Evolutionary conservation across 176 grass and related monocot species (phyloP), one percentile per base, ranked within the genome.

Genomic region (Neostapfia colusana): DNA sequence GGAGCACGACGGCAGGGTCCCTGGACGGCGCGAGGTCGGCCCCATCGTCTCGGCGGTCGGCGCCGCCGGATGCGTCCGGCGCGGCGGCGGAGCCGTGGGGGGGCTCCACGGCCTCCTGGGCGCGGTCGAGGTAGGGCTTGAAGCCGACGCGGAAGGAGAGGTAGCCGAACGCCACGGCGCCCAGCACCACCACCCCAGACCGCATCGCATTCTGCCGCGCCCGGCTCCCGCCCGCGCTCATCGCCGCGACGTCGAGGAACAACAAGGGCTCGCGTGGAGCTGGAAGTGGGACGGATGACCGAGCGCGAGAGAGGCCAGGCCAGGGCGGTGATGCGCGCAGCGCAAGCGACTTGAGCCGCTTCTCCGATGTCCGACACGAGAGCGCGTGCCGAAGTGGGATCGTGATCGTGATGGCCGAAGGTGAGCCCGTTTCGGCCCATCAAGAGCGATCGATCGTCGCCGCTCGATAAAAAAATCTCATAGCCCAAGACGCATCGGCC

Each of bases 81-180:
- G 41, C 23, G 72, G 80, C 14, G 62, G 38, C 3, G 25, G 48
- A 9, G 44, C 3, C 12, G 37, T 11, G 9, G 72, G 14, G 59
- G 80, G 70, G 60, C 20, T 86, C 80, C 63, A 84, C 83, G 76
- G 77, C 89, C 70, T 92, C 85, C 78, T 88, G 82, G 37, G 87
- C 87, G 23, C 71, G 87, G 59, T 99, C 91, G 65, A 95, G 80
- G 80, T 94, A 95, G 82, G 89, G 82, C 60, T 99, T 95, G 91
- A 99, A 99, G 0, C 91, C 87, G 63, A 94, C 54, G 67, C 80
- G 82, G 78, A 90, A 92, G 70, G 89, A 92, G 79, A 98, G 95
- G 86, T 92, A 98, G 71, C 82, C 80, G 74, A 98, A 98, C 41
- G 87, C 91, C 7, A 86, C 46, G 67, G 91, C 63, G 28, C 89